Evolutionary conservation across 2,329 filamentous ascomycete species (phyloP), one percentile per base, ranked within the genome.

Genomic region (Alternaria panax): DNA sequence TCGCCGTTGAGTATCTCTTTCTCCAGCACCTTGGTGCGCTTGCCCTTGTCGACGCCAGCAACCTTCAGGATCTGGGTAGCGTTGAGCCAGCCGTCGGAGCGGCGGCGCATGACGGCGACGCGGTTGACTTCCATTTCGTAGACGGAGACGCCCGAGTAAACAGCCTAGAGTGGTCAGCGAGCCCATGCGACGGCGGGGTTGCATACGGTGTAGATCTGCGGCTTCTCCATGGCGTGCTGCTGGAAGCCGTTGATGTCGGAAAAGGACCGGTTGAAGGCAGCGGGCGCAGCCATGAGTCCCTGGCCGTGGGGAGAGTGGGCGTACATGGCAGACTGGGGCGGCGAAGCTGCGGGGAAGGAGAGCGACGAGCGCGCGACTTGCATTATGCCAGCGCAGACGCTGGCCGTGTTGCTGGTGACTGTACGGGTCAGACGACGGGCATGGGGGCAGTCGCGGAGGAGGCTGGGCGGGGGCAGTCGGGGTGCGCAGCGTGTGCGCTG

Each of bases 111-210:
- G 51, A 98, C 93, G 24, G 93, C 92, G 66, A 99, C 85, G 45
- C 87, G 88, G 76, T 97, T 96, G 62, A 98, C 91, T 78, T 97
- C 93, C 93, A 98, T 97, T 80, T 99, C 95, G 82, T 98, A 99
- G 16, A 99, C 95, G 62, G 94, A 90, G 45, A 98, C 92, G 67
- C 93, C 93, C 7, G 94, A 98, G 78, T 98, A 98, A 40, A 96
- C 91, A 61, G 94, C 94, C 88, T 67, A 55, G 40, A 22, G 18
- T 18, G 12, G 62, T 75, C 62, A 74, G 68, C 51, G 58, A 18
- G 9, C 16, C 11, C 16, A 7, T 25, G 91, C 4, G 92, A 96
- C 77, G 96, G 96, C 22, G 87, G 28, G 30, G 20, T 25, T 42
- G 68, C 79, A 50, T 69, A 83, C 81, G 8, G 82, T 84, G 66